Percentiles rank a stretch among this genome's conserved stretches.
Evolutionary conservation across 345 rosid genomes (phyloP).

Genomic region (Geranium rotundifolium): DNA sequence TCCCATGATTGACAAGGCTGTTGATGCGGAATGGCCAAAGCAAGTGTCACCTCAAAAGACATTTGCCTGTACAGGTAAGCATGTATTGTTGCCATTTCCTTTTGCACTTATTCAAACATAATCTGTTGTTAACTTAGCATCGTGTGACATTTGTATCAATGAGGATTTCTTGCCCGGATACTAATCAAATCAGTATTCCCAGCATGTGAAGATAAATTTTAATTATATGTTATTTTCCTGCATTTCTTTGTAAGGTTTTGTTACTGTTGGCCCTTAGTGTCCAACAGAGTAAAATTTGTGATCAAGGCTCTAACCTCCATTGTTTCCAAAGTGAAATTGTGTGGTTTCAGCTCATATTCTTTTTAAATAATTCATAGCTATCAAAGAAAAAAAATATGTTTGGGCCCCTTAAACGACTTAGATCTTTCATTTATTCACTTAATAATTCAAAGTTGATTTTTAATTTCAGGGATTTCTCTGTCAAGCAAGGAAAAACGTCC

Average conservation of each 20-base stretch:
- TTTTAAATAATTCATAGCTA: background rate
- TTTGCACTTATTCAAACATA: background rate
- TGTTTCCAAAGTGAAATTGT: no score
- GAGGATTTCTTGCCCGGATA: no score
- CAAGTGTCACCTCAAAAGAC: constrained; percentile 28
- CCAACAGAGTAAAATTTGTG: background rate
- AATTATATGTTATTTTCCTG: no score
- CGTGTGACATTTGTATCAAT: no score
- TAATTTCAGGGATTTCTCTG: constrained; percentile 26
- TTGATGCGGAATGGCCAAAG: constrained; percentile 49
- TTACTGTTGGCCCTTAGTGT: no score
- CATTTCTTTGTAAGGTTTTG: no score
- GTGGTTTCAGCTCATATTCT: background rate
- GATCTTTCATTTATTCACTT: background rate
- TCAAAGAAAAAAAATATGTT: no score
- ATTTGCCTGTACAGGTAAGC: constrained; percentile 10
- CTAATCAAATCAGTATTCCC: no score
- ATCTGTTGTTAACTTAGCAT: no score
- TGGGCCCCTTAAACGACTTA: background rate
- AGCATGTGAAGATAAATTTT: no score
- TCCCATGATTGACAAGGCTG: constrained; percentile 81
- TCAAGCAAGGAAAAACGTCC: constrained; percentile 15
- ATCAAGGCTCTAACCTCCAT: background rate
- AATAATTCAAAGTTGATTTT: background rate
- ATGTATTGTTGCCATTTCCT: background rate